phyloP scores from a whole-genome alignment of 2,329 filamentous ascomycete genomes.

The Colletotrichum zoysiae region DNA sequence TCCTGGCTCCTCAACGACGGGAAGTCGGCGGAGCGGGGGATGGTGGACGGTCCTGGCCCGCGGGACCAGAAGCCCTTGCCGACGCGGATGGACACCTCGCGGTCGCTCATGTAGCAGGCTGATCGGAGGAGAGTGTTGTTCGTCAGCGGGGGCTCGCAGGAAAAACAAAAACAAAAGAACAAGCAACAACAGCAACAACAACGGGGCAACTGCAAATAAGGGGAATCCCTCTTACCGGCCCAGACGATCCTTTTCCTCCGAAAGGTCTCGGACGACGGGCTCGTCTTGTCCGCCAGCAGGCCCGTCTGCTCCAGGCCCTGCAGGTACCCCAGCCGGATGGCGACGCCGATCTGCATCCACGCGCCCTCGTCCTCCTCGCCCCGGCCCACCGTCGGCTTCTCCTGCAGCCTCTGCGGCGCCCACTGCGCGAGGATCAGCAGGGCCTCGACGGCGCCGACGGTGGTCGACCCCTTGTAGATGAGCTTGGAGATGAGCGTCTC shows the following conservation, averaged over 20 bases:
- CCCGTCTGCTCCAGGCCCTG: slow-evolving; percentile 77
- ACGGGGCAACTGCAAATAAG: not conserved
- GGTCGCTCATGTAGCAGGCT: slow-evolving; percentile 75
- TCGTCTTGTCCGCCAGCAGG: slow-evolving; percentile 68
- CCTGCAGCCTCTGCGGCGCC: slow-evolving; percentile 75
- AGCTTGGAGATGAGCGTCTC: slow-evolving; percentile 75
- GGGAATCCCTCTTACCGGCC: slow-evolving; percentile 61
- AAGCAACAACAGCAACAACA: slow-evolving; percentile 41
- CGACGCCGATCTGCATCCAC: slow-evolving; percentile 82
- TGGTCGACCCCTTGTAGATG: slow-evolving; percentile 74
- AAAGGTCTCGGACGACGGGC: slow-evolving; percentile 67
- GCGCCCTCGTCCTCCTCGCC: slow-evolving; percentile 81
- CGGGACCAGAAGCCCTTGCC: slow-evolving; percentile 81
- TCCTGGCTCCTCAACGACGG: slow-evolving; percentile 71
- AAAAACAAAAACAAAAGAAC: not conserved
- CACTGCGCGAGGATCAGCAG: slow-evolving; percentile 78
- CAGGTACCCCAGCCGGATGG: slow-evolving; percentile 77
- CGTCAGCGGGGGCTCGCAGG: not conserved
- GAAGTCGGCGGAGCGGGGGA: slow-evolving; percentile 74
- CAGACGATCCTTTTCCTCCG: slow-evolving; percentile 76
- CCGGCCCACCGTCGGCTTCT: slow-evolving; percentile 73
- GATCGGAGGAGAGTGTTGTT: not conserved
- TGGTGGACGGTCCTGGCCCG: slow-evolving; percentile 75
- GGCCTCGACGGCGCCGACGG: slow-evolving; percentile 78
- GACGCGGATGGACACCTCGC: slow-evolving; percentile 77